Evolutionary conservation across 495 filamentous ascomycete genomes (phyloP).

Genomic region (Penicillium goetzii): DNA sequence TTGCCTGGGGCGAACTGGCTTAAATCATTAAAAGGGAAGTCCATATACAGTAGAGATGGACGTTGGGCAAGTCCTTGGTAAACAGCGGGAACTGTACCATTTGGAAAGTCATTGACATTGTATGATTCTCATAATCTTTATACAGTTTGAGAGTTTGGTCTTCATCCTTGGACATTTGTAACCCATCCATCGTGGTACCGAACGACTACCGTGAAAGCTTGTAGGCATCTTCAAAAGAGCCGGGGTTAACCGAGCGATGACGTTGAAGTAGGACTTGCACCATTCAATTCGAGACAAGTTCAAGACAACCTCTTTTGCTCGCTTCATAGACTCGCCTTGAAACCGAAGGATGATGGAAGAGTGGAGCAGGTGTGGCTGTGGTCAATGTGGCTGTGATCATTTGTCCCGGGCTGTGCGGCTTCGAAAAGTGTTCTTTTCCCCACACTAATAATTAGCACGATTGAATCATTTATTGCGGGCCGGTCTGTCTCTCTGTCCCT

Average conservation of each 20-base stretch:
- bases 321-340: background rate
- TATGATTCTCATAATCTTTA: too few relatives aligned
- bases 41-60: too few relatives aligned
- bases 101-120: too few relatives aligned
- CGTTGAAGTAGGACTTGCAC: background rate
- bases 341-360: background rate
- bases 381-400: slow-evolving; percentile 19
- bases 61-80: too few relatives aligned
- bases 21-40: too few relatives aligned
- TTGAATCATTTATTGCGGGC: background rate
- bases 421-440: slow-evolving; percentile 12
- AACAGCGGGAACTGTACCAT: too few relatives aligned
- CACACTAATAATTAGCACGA: background rate
- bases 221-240: too few relatives aligned
- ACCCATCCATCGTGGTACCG: too few relatives aligned
- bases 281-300: background rate
- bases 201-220: background rate
- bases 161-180: too few relatives aligned
- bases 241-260: background rate
- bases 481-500: background rate
- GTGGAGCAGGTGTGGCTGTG: slow-evolving; percentile 24
- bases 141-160: too few relatives aligned
- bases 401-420: background rate
- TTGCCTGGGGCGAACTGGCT: too few relatives aligned
- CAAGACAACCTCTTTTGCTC: background rate